Evolutionary conservation across 2,329 filamentous ascomycete genomes (phyloP), one percentile per base, ranked within the genome.

Genomic region (Berkeleyomyces rouxiae): DNA sequence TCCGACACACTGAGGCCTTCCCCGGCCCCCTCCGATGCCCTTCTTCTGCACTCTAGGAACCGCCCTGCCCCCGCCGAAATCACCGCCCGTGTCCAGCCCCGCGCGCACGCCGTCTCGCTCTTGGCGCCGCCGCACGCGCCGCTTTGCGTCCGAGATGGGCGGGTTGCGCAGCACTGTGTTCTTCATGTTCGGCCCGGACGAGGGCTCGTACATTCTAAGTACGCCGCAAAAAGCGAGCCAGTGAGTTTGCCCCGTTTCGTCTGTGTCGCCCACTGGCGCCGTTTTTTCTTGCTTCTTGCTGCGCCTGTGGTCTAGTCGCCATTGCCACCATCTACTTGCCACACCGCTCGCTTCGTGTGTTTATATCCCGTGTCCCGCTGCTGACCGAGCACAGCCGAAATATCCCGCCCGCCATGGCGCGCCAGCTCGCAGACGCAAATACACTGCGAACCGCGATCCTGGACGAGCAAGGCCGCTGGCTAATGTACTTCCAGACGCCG

Each of bases 131-230:
- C 10, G 47, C 40, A 16, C 59, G 10, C 46, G 31, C 13, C 23
- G 16, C 31, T 13, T 31, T 6, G 6, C 10, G 7, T 16, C 42
- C n/a, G 58, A 47, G 13, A 63, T 63, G 62, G 46, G 43, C 10
- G 37, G 44, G 6, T 23, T 57, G 7, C 42, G 44, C 10, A 58
- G 62, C 40, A 57, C 37, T 33, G 47, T 63, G 4, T 63, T 60
- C 33, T 63, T 63, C 37, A 60, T 63, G 47, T 63, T 63, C 57
- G 62, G 62, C 10, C 58, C 62, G 7, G n/a, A n/a, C 6, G 47
- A 42, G 4, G 62, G 62, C 7, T 61, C 62, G 42, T 63, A 43
- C 7, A 63, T 63, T 42, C 31, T 63, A 7, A 58, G 62, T 5
- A 61, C 62, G 23, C 62, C 58, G 11, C 47, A 46, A n/a, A 55